These are phyloP conservation scores for Cutaneotrichosporon sp. DNA, from an alignment of 1,284 basidiomycete genomes.

Conservation along the genomic window DNA sequence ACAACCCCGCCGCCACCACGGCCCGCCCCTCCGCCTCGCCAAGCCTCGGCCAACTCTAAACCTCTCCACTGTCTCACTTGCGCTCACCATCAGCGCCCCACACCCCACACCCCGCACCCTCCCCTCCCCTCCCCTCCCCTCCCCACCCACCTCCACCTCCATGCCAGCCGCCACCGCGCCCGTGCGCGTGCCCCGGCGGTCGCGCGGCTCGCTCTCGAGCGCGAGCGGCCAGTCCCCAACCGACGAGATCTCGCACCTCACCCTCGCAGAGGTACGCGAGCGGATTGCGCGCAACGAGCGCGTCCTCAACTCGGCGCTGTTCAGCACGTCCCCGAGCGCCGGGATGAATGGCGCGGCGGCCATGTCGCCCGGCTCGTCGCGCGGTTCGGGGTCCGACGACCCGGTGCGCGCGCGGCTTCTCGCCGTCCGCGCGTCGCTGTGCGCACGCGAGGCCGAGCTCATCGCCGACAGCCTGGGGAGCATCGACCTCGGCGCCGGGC, in stretches of 20 bases:
- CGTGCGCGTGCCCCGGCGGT: slow-evolving; percentile 3
- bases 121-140: not conserved
- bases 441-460: slow-evolving; percentile 43
- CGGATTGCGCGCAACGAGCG: slow-evolving; percentile 46
- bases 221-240: not conserved
- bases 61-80: too few relatives aligned
- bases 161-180: slow-evolving; percentile 9
- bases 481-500: slow-evolving; percentile 9
- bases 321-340: slow-evolving; percentile 22
- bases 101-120: not conserved
- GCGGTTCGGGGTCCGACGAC: slow-evolving; percentile 19
- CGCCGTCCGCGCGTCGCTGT: slow-evolving; percentile 31
- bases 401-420: slow-evolving; percentile 41
- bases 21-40: too few relatives aligned
- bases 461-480: slow-evolving; percentile 24
- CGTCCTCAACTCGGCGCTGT: slow-evolving; percentile 34
- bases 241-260: slow-evolving; percentile 40
- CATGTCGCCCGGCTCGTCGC: not conserved
- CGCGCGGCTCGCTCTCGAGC: slow-evolving; percentile 3
- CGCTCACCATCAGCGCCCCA: too few relatives aligned
- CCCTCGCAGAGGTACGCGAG: slow-evolving; percentile 39
- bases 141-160: not conserved
- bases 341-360: not conserved
- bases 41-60: too few relatives aligned
- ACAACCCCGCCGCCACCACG: too few relatives aligned